phyloP scores from a whole-genome alignment of 495 filamentous ascomycete species.

The Penicillium longicatenatum region DNA sequence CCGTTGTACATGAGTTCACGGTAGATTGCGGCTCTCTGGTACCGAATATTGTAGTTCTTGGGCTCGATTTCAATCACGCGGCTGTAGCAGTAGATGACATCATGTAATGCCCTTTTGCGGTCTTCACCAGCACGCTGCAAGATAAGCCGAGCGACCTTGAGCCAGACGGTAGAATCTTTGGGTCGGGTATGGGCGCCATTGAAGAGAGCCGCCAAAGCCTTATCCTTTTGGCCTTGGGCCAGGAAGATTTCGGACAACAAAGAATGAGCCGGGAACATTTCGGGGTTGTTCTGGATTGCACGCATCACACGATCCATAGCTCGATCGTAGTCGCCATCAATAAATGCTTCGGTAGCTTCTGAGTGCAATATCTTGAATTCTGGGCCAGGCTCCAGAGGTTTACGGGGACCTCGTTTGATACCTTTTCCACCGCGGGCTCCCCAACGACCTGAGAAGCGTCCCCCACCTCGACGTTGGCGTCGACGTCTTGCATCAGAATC shows the following conservation, averaged over 20 bases:
- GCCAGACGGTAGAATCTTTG: slow-evolving; percentile 67
- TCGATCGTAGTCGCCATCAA: slow-evolving; percentile 63
- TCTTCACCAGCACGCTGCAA: slow-evolving; percentile 61
- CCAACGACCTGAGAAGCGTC: slow-evolving; percentile 44
- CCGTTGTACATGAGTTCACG: slow-evolving; percentile 57
- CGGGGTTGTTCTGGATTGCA: slow-evolving; percentile 79
- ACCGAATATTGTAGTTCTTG: slow-evolving; percentile 58
- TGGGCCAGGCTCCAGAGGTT: slow-evolving; percentile 67
- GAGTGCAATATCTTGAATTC: slow-evolving; percentile 73
- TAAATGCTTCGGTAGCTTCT: slow-evolving; percentile 70
- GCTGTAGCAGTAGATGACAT: slow-evolving; percentile 69
- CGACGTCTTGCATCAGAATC: slow-evolving; percentile 27
- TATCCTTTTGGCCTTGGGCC: slow-evolving; percentile 65
- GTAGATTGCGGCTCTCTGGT: slow-evolving; percentile 60
- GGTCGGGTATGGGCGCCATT: slow-evolving; percentile 73
- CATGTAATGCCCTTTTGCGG: slow-evolving; percentile 50
- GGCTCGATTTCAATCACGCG: slow-evolving; percentile 64
- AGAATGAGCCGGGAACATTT: slow-evolving; percentile 78
- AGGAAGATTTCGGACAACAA: slow-evolving; percentile 72
- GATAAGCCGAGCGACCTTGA: slow-evolving; percentile 65
- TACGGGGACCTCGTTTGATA: slow-evolving; percentile 65
- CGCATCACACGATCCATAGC: slow-evolving; percentile 63
- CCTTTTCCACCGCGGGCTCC: slow-evolving; percentile 52
- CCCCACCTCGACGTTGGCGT: slow-evolving; percentile 38
- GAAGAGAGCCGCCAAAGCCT: slow-evolving; percentile 66